Base-by-base conservation (phyloP, 169 alveolate species). In the Plasmodium cynomolgi region DNA sequence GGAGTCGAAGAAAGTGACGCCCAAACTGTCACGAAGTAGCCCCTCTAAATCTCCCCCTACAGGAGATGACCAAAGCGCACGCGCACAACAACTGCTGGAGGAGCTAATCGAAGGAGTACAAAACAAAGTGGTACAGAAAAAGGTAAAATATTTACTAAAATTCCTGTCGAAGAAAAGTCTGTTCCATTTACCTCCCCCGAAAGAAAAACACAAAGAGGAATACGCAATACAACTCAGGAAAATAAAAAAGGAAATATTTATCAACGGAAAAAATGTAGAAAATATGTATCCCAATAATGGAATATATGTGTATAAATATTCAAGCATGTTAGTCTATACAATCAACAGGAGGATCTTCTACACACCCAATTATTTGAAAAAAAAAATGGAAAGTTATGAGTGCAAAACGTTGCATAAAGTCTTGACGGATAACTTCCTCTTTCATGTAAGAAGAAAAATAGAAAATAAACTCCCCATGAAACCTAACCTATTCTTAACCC, bases 381-480 rank as follows among this genome's bases (percentile, higher is more conserved):
- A 75, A 74, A 58, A 85, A 75, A 85, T 85, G 29, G 93, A 85
- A 74, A 37, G 26, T 41, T 85, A 37, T 34, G 93, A 85, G 37
- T 47, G 80, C 29, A 85, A 85, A 50, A 85, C 79, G 71, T 41
- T 85, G 15, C 41, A 85, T 20, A 75, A 85, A 54, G 80, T 85
- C 13, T 54, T 85, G 15, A 85, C 81, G 20, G 85, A 85, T n/a
- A 85, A 85, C 41, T 85, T 85, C 68, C 62, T 85, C 15, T 56
- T 74, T 26, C 93, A 85, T 34, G 39, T 85, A 31, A 56, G 93
- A 75, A 74, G 79, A 31, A 85, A 75, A 85, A 85, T 85, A 11
- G 93, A 85, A 75, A 85, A 75, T 13, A 85, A 85, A 85, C 62
- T 85, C 5, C 93, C 93, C n/a, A 85, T 85, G 83, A 85, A 85